These are phyloP conservation scores for Camelina neglecta DNA, from an alignment of 345 rosid genomes.

Conservation along the genomic window DNA sequence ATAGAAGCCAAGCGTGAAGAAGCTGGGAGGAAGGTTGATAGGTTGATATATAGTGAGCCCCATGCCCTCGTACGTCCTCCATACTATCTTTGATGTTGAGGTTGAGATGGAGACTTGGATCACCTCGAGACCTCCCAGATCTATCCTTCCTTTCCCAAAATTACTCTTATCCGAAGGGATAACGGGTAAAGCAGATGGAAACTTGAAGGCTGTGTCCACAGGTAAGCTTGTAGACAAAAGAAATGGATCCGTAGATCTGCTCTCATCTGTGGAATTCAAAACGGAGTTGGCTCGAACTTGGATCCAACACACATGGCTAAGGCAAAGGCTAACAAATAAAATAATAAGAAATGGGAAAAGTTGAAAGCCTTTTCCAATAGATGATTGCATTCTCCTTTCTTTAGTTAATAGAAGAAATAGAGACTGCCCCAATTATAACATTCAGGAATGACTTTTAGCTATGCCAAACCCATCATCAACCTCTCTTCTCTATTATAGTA, in stretches of 20 bases:
- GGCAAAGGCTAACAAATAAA: constrained; percentile 7
- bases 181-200: constrained; percentile 59
- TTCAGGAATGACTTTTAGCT: neutral
- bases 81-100: constrained; percentile 54
- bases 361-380: constrained; percentile 8
- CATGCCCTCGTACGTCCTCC: constrained; percentile 55
- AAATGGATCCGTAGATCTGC: constrained; percentile 6
- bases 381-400: constrained; percentile 32
- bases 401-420: constrained; percentile 1
- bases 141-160: constrained; percentile 62
- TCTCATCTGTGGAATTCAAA: constrained; percentile 6
- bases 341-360: constrained; percentile 17
- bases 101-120: constrained; percentile 51
- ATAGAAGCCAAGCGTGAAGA: constrained; percentile 61
- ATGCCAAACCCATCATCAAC: neutral
- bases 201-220: constrained; percentile 57
- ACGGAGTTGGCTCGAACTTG: neutral
- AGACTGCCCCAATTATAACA: neutral
- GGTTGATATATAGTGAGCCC: constrained; percentile 73
- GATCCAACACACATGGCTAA: constrained; percentile 28
- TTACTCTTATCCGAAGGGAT: constrained; percentile 42
- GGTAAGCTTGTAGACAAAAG: constrained; percentile 35
- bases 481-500: neutral
- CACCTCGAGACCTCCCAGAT: constrained; percentile 69
- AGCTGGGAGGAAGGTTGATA: constrained; percentile 47